Conservation (phyloP, 2,329 filamentous ascomycete genomes). For the Lachnellula willkommii region DNA sequence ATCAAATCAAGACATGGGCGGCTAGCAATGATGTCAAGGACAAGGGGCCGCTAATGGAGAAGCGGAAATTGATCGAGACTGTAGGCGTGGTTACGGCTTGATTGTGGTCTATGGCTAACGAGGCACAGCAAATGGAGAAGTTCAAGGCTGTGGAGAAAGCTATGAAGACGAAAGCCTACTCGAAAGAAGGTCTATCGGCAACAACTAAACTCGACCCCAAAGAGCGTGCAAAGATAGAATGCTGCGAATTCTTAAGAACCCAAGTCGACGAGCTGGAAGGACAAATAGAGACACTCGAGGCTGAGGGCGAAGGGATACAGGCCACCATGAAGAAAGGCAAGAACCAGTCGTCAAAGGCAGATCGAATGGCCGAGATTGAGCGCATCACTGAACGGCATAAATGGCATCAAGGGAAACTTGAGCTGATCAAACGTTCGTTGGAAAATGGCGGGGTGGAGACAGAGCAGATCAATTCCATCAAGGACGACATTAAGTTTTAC, state of each 20-base stretch:
- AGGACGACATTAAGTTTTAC: constrained; percentile 93
- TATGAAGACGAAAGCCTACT: constrained; percentile 99
- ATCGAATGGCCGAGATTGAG: constrained; percentile 83
- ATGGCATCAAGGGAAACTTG: constrained; percentile 90
- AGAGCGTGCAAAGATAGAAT: constrained; percentile 88
- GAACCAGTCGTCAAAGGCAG: constrained; percentile 74
- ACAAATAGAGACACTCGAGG: constrained; percentile 88
- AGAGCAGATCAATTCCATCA: constrained; percentile 79
- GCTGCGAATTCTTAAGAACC: constrained; percentile 75
- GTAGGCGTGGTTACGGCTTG: constrained; percentile 42
- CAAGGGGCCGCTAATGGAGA: constrained; percentile 89
- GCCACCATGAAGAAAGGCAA: constrained; percentile 94
- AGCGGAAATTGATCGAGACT: constrained; percentile 95
- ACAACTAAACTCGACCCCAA: constrained; percentile 94
- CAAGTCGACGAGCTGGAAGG: constrained; percentile 91
- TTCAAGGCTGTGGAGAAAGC: constrained; percentile 99
- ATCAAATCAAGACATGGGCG: constrained; percentile 99
- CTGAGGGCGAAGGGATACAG: constrained; percentile 80
- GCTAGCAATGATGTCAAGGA: constrained; percentile 99
- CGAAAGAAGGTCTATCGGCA: constrained; percentile 91
- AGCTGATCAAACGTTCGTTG: constrained; percentile 80
- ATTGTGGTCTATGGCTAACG: constrained; percentile 22
- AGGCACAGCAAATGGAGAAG: constrained; percentile 88
- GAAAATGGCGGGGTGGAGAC: constrained; percentile 90
- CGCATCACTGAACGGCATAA: constrained; percentile 84